A percentile compares a stretch with the other conserved stretches of the same genome.
Evolutionary conservation across 2,329 filamentous ascomycete species (phyloP).

Genomic region (Scortechinia acanthostroma): DNA sequence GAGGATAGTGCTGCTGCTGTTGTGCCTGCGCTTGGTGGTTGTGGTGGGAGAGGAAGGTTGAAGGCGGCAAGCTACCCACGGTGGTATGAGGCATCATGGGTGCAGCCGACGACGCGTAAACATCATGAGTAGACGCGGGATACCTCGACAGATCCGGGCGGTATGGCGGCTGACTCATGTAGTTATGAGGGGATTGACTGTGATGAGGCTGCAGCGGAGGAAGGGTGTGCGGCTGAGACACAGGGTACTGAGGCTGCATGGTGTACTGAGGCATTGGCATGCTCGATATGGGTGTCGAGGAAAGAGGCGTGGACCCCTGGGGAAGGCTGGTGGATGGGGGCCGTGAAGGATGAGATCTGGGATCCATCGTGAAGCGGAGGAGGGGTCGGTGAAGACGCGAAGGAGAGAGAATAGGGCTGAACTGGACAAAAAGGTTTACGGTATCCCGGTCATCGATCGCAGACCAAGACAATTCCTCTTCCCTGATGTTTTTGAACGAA

Average conservation of each 20-base stretch:
- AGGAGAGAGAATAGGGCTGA: neutral
- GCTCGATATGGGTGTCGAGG: constrained; percentile 24
- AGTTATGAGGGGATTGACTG: constrained; percentile 27
- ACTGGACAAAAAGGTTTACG: neutral
- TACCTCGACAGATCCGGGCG: constrained; percentile 29
- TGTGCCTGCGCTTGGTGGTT: neutral
- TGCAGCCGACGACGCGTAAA: constrained; percentile 28
- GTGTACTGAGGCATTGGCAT: constrained; percentile 34
- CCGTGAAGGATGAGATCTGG: constrained; percentile 10
- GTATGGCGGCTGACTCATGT: constrained; percentile 26
- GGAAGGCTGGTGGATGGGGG: constrained; percentile 30
- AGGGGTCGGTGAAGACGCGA: neutral
- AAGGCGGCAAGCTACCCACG: constrained; percentile 22
- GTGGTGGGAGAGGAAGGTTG: neutral
- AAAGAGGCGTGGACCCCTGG: constrained; percentile 22
- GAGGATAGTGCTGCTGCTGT: constrained; percentile 32
- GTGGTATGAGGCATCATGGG: constrained; percentile 29
- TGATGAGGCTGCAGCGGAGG: constrained; percentile 35
- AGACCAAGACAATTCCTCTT: neutral
- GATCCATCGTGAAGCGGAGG: neutral
- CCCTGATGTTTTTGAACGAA: too few relatives aligned
- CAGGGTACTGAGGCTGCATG: constrained; percentile 31
- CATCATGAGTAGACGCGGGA: constrained; percentile 28
- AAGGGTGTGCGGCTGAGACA: constrained; percentile 30
- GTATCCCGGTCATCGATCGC: neutral